These are phyloP conservation scores for Diophrys appendiculata DNA, from an alignment of 73 alveolate species.

Conservation along the genomic window DNA sequence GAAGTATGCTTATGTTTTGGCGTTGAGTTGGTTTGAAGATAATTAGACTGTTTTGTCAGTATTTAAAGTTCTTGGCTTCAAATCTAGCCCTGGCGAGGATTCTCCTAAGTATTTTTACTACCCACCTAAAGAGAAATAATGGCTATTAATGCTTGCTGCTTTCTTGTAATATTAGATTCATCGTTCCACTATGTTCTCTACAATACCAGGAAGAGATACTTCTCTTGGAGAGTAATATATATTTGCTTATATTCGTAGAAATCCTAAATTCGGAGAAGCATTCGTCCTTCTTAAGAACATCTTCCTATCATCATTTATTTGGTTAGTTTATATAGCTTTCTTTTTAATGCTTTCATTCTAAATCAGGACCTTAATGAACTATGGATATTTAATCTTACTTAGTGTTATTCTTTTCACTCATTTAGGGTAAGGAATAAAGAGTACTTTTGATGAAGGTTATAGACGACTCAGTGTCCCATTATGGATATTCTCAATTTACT, in stretches of 20 bases:
- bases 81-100: conserved; percentile 2
- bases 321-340: not conserved
- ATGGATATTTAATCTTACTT: not conserved
- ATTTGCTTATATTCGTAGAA: not conserved
- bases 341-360: not conserved
- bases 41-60: not conserved
- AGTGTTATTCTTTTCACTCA: not conserved
- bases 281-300: not conserved
- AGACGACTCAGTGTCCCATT: not conserved
- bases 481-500: too few relatives aligned
- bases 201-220: not conserved
- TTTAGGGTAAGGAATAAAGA: not conserved
- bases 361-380: not conserved
- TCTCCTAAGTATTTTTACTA: not conserved
- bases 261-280: not conserved
- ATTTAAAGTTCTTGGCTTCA: conserved; percentile 6
- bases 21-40: not conserved
- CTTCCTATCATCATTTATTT: not conserved
- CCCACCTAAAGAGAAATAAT: not conserved
- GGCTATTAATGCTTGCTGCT: not conserved
- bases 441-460: not conserved
- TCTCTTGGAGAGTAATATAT: not conserved
- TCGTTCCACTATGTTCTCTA: not conserved
- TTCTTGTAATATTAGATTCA: not conserved
- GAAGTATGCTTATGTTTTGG: conserved; percentile 13